Base-by-base conservation (phyloP, 2,329 filamentous ascomycete genomes). In the Zymoseptoria pseudotritici region DNA sequence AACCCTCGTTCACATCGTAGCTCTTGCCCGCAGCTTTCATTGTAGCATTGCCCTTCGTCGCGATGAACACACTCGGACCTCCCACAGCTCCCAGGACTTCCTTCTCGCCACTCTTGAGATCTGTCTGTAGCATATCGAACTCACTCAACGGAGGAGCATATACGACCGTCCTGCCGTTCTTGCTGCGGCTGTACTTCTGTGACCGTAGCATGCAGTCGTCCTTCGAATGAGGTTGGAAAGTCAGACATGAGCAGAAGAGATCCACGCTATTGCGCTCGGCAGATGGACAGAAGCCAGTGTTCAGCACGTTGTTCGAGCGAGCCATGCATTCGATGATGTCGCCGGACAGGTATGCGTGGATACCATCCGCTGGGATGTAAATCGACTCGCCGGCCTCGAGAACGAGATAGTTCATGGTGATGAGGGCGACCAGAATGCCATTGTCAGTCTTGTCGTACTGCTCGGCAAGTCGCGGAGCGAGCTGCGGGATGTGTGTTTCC, bases 251-350 rank as follows among this genome's bases (percentile, higher is more conserved):
- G 21, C 78, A 78, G 73, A 91, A 91, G 26, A 86, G 71, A 19
- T 89, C 85, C 22, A 86, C 77, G 51, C 78, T 83, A 68, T 89
- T 82, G 11, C 86, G 79, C 53, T 89, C 84, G 0, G 83, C 82
- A 1, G 78, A 78, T 0, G 88, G 87, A 65, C 87, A 91, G 77
- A 92, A 90, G 0, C 88, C 88, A 0, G 83, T 84, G 72, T 89
- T 89, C 55, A 91, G 78, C 1, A 91, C 87, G 60, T 90, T 90
- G 76, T 91, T 86, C 20, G 81, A 85, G 7, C 87, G 81, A 1
- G 88, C 88, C 88, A 91, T 91, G 74, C 87, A 90, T 72, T 91
- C 88, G 66, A 91, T 84, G 56, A 91, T 89, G 69, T 90, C 84
- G 2, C 88, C 88, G 3, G 81, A 81, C 0, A 91, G 77, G 69